Conservation (phyloP, 495 filamentous ascomycete genomes). For the Penicillium canariense region DNA sequence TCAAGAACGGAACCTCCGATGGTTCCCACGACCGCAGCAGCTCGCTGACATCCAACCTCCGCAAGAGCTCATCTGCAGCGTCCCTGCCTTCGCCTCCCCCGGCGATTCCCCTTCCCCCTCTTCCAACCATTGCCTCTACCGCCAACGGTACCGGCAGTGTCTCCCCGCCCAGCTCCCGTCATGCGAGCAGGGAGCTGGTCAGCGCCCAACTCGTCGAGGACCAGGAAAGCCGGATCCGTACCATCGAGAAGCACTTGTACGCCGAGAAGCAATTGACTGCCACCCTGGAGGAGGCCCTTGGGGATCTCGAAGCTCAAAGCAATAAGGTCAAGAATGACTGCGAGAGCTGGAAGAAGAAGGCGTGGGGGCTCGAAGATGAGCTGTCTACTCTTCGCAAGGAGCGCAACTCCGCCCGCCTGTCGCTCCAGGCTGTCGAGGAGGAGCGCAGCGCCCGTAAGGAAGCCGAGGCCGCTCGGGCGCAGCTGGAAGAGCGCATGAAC, state of each 20-base stretch:
- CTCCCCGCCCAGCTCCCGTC: conserved; percentile 56
- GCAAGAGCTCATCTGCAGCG: conserved; percentile 78
- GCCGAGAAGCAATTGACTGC: conserved; percentile 95
- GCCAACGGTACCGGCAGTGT: conserved; percentile 38
- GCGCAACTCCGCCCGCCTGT: conserved; percentile 68
- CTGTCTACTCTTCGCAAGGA: conserved; percentile 69
- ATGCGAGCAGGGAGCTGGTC: conserved; percentile 78
- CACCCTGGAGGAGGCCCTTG: conserved; percentile 91
- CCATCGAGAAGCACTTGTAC: conserved; percentile 93
- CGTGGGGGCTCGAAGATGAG: conserved; percentile 73
- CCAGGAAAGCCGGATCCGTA: conserved; percentile 88
- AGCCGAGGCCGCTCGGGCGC: conserved; percentile 80
- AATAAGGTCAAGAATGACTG: conserved; percentile 82
- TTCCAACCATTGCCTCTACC: conserved; percentile 42
- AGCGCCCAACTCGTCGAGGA: conserved; percentile 69
- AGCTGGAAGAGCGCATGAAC: conserved; percentile 92
- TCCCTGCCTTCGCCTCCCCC: conserved; percentile 93
- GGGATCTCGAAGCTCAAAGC: conserved; percentile 83
- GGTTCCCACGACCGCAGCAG: conserved; percentile 64
- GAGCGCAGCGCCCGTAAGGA: conserved; percentile 83
- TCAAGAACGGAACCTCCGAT: conserved; percentile 45
- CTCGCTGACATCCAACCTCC: conserved; percentile 73
- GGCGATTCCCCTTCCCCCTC: conserved; percentile 81
- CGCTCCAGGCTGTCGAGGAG: conserved; percentile 90
- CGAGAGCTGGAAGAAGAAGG: conserved; percentile 87